These are phyloP conservation scores for Sporisorium iseilematis-ciliati DNA, from an alignment of 1,284 basidiomycete genomes.

Conservation along the genomic window DNA sequence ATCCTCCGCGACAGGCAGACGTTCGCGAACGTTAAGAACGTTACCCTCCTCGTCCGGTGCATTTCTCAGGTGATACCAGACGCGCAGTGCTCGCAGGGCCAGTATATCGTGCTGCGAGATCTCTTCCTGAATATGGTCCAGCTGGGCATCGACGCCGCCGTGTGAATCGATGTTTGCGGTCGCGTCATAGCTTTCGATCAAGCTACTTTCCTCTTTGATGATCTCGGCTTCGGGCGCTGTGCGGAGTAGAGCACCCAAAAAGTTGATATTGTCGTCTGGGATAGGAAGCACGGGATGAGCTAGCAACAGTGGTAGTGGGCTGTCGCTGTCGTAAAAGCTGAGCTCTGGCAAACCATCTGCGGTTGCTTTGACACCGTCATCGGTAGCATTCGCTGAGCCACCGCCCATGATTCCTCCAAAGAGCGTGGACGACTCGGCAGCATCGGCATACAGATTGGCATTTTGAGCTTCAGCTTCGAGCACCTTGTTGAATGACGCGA, in stretches of 20 bases:
- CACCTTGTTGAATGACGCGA: constrained; percentile 56
- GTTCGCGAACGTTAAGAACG: constrained; percentile 49
- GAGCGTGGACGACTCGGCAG: constrained; percentile 16
- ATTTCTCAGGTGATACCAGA: constrained; percentile 57
- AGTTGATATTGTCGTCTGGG: constrained; percentile 58
- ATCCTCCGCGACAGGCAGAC: constrained; percentile 34
- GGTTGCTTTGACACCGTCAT: constrained; percentile 44
- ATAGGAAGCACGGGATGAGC: constrained; percentile 58
- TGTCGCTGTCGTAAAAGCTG: constrained; percentile 51
- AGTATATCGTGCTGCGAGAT: constrained; percentile 51
- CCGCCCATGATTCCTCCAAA: constrained; percentile 31
- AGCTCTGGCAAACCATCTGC: constrained; percentile 53
- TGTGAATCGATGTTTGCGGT: background rate
- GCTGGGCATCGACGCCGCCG: constrained; percentile 19
- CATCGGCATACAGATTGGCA: constrained; percentile 53
- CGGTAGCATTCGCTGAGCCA: background rate
- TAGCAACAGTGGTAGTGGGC: constrained; percentile 41
- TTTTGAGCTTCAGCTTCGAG: constrained; percentile 57
- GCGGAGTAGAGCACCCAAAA: constrained; percentile 57
- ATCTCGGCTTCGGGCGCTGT: constrained; percentile 59
- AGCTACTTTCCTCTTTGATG: constrained; percentile 33
- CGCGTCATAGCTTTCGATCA: constrained; percentile 49
- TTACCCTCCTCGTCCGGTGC: constrained; percentile 59
- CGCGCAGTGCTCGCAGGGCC: constrained; percentile 46
- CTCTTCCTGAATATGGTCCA: constrained; percentile 37